Evolutionary conservation across 192 early-diverging fungal species (phyloP), one percentile per base, ranked within the genome.

Genomic region (Chytriomyces hyalinus): DNA sequence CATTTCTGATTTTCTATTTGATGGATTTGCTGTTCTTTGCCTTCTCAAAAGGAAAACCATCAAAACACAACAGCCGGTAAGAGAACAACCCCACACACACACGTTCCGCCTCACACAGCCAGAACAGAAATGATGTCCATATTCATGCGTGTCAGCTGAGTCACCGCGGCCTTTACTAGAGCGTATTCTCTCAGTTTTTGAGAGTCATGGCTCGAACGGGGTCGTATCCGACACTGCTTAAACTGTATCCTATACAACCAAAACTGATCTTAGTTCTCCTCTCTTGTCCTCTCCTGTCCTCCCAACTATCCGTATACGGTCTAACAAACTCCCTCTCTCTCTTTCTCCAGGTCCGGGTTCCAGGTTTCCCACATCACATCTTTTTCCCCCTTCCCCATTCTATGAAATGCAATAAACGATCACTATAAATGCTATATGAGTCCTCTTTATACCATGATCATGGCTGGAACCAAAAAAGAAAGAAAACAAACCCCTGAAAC

Each of bases 111-210:
- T 36, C 36, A 36, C 36, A 36, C 36, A 36, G 36, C 36, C 36
- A 3, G 36, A 36, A 36, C 36, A 67, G 69, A 70, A 24, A 70
- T 57, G 69, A 70, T 70, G 69, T 44, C 57, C 45, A 70, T 57
- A 70, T 70, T 51, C 49, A 57, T 70, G 69, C 69, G 69, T 70
- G 69, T 70, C 69, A 70, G 11, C 57, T 70, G 69, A 70, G 69
- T 13, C 36, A 26, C 50, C 20, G 69, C 49, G 47, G 45, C 43
- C 69, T 28, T 9, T 60, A 36, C 36, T 36, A 36, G 36, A 36
- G 36, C 36, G 36, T 36, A 36, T 36, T 36, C 36, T 36, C 36
- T 36, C 36, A 36, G 36, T 36, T 36, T 36, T 36, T 36, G 36
- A 36, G 36, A 36, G 36, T 15, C 49, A 60, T n/a, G 49, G 49